These are phyloP conservation scores for Terfezia boudieri DNA, from an alignment of 495 filamentous ascomycete genomes.

Conservation along the genomic window DNA sequence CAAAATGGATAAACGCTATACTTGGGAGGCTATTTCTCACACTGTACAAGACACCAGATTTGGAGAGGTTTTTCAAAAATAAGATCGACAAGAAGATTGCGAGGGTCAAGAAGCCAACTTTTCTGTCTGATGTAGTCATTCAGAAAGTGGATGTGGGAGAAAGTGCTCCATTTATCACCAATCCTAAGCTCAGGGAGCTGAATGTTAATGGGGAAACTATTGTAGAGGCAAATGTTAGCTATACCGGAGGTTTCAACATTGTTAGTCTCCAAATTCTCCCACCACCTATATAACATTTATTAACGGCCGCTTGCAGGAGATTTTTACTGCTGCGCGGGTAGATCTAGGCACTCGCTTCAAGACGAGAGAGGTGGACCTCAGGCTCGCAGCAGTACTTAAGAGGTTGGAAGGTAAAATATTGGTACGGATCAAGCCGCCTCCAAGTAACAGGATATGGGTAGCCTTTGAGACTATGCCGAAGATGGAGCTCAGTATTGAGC, in stretches of 20 bases:
- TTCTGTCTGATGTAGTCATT: conserved; percentile 59
- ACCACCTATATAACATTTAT: background rate
- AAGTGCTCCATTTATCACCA: conserved; percentile 69
- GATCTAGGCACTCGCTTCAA: conserved; percentile 80
- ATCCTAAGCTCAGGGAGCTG: conserved; percentile 69
- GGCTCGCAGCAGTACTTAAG: conserved; percentile 68
- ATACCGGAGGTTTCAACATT: conserved; percentile 68
- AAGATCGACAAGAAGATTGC: conserved; percentile 96
- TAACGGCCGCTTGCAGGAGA: conserved; percentile 27
- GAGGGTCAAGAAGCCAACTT: conserved; percentile 73
- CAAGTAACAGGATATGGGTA: conserved; percentile 87
- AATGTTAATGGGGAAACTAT: conserved; percentile 76
- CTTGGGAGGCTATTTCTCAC: conserved; percentile 71
- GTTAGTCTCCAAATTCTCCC: conserved; percentile 3
- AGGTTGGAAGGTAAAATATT: conserved; percentile 67
- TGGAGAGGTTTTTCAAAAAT: conserved; percentile 52
- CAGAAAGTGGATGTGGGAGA: conserved; percentile 71
- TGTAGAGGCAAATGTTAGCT: conserved; percentile 65
- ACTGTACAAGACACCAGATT: conserved; percentile 57
- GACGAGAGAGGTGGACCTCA: conserved; percentile 63
- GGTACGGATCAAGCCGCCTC: conserved; percentile 78
- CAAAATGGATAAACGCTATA: conserved; percentile 83
- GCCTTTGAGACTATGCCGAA: conserved; percentile 80
- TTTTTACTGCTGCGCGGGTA: conserved; percentile 72
- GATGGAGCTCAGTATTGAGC: conserved; percentile 78